Percentiles rank a stretch among this genome's conserved stretches.
Evolutionary conservation across 2,329 filamentous ascomycete species (phyloP).

Genomic region (Colletotrichum abscissum): DNA sequence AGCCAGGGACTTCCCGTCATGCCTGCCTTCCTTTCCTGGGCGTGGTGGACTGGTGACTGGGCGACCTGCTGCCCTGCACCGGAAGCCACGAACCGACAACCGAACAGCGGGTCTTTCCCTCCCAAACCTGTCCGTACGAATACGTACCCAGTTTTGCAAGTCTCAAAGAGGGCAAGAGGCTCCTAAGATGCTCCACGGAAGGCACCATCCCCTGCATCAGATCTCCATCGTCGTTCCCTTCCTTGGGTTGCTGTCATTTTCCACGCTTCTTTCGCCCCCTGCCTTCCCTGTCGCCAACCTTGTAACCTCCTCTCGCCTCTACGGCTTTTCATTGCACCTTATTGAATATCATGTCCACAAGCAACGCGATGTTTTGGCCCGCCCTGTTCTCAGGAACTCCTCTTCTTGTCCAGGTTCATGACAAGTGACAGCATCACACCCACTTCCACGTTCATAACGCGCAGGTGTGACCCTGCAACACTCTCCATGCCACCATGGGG

Average conservation of each 20-base stretch:
- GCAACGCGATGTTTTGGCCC: constrained; percentile 17
- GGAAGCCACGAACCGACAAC: constrained; percentile 28
- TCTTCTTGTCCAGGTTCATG: constrained; percentile 26
- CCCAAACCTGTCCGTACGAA: neutral
- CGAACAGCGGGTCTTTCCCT: constrained; percentile 14
- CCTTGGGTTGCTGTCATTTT: constrained; percentile 25
- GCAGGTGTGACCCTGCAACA: neutral
- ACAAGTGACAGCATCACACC: constrained; percentile 33
- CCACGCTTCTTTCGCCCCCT: constrained; percentile 13
- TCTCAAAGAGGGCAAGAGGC: neutral
- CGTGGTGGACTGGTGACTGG: neutral
- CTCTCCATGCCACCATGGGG: neutral
- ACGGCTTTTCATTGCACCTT: neutral
- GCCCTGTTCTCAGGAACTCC: neutral
- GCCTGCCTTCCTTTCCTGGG: neutral
- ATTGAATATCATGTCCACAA: constrained; percentile 15
- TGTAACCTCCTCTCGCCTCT: constrained; percentile 25
- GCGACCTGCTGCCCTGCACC: neutral
- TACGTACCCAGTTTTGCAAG: too few species aligned
- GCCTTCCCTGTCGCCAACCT: constrained; percentile 6
- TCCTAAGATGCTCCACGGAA: neutral
- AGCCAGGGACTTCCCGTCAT: neutral
- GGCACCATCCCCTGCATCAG: constrained; percentile 21
- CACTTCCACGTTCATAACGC: neutral
- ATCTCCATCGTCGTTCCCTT: constrained; percentile 31